Conservation (phyloP, 768 basidiomycete genomes). For the Pleurotus eryngii region DNA sequence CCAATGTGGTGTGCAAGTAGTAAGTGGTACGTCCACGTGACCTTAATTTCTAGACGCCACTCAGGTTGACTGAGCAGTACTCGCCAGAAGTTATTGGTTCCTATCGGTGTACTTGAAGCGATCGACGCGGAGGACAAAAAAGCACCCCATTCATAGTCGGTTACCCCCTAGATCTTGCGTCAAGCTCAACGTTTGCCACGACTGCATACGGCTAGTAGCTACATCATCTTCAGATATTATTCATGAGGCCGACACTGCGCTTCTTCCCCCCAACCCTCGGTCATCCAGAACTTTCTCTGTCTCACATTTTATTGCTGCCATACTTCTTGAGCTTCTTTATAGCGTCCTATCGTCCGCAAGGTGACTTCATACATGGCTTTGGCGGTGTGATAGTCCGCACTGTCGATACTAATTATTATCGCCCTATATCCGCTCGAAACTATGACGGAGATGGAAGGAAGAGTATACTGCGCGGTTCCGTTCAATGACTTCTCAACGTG, state of each 20-base stretch:
- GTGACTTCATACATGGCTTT: conserved; percentile 7
- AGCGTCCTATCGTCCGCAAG: conserved; percentile 7
- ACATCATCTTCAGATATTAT: conserved; percentile 4
- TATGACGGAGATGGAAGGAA: not conserved
- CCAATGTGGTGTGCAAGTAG: not conserved
- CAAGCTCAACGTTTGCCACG: not conserved
- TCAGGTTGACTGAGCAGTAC: not conserved
- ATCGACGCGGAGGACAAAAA: conserved; percentile 7
- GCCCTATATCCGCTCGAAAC: conserved; percentile 7
- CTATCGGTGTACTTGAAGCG: conserved; percentile 5
- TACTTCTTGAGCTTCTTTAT: conserved; percentile 8
- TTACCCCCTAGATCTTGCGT: not conserved
- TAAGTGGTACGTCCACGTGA: conserved; percentile 1
- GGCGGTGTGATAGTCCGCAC: not conserved
- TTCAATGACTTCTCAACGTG: conserved; percentile 30
- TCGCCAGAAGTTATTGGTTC: conserved; percentile 6
- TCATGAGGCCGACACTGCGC: not conserved
- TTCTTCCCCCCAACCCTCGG: conserved; percentile 5
- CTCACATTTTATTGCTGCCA: conserved; percentile 7
- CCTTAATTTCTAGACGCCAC: conserved; percentile 3
- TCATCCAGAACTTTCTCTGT: conserved; percentile 8
- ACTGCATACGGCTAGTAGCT: not conserved
- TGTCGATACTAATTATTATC: conserved; percentile 2
- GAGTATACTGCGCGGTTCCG: not conserved
- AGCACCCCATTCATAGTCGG: conserved; percentile 5